Evolutionary conservation across 768 basidiomycete species (phyloP).

Genomic region (Saitozyma sp.): DNA sequence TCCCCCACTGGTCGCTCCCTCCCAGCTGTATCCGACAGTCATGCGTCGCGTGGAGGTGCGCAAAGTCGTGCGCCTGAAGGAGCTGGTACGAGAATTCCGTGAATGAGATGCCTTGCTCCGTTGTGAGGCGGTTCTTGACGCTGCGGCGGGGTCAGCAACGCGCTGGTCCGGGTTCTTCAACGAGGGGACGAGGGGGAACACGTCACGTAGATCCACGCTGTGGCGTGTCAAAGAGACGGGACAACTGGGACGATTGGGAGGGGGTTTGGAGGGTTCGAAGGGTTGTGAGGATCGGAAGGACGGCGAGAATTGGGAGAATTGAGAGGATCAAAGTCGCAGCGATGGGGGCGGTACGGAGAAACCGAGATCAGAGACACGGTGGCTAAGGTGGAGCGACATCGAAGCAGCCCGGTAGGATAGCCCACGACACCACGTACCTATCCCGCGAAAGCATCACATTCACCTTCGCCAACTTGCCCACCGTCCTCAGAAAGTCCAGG

Average conservation of each 20-base stretch:
- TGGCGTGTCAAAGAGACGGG: neutral
- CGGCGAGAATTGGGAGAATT: neutral
- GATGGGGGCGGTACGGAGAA: too few relatives aligned
- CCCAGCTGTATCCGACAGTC: slow-evolving; percentile 85
- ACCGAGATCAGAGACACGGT: too few relatives aligned
- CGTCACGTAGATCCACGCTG: neutral
- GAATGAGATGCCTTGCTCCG: slow-evolving; percentile 87
- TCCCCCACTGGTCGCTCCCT: slow-evolving; percentile 98
- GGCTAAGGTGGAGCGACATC: too few relatives aligned
- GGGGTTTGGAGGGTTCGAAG: too few relatives aligned
- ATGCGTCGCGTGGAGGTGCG: slow-evolving; percentile 64
- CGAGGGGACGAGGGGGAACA: too few relatives aligned
- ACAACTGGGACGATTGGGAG: too few relatives aligned
- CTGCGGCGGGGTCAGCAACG: slow-evolving; percentile 54
- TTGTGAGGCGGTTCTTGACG: slow-evolving; percentile 74
- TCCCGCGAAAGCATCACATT: slow-evolving; percentile 89
- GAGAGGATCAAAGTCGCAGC: slow-evolving; percentile 3
- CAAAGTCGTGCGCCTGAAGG: slow-evolving; percentile 94
- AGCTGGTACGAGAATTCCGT: slow-evolving; percentile 98
- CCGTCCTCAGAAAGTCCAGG: slow-evolving; percentile 78
- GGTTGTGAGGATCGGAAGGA: too few relatives aligned
- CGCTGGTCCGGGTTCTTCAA: neutral
- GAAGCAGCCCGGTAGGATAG: too few relatives aligned
- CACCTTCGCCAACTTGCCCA: slow-evolving; percentile 77
- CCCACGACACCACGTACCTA: slow-evolving; percentile 60